These are phyloP conservation scores for Diaporthe sp. DNA, from an alignment of 2,329 filamentous ascomycete genomes.

Conservation along the genomic window DNA sequence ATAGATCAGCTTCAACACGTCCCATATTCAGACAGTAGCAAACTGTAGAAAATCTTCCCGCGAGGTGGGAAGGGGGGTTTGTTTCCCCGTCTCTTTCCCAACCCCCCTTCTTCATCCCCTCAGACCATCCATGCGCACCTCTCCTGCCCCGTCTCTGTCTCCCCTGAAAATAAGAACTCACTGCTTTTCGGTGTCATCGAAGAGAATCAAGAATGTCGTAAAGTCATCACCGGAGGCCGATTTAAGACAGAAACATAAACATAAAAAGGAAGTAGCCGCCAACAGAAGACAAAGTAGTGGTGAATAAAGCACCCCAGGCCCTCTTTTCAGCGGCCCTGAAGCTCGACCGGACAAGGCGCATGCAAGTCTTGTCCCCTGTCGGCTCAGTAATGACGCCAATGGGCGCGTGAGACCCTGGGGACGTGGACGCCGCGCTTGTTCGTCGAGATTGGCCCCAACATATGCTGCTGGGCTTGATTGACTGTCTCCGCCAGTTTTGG, in stretches of 20 bases:
- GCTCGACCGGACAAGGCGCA: background rate
- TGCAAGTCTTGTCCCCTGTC: background rate
- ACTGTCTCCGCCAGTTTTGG: background rate
- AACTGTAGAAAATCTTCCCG: slow-evolving; percentile 6
- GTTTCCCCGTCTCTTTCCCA: background rate
- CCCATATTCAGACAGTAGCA: slow-evolving; percentile 32
- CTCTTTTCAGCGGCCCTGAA: background rate
- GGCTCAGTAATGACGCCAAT: background rate
- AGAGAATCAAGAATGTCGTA: slow-evolving; percentile 48
- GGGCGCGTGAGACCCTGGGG: background rate
- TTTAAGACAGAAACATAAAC: slow-evolving; percentile 42
- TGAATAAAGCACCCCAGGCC: slow-evolving; percentile 42
- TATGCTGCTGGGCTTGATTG: background rate
- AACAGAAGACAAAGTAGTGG: slow-evolving; percentile 33
- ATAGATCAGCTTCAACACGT: slow-evolving; percentile 17
- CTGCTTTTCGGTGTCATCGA: slow-evolving; percentile 36
- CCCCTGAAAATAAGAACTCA: slow-evolving; percentile 18
- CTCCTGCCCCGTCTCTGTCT: background rate
- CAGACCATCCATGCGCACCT: background rate
- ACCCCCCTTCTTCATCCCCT: no score
- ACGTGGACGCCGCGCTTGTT: background rate
- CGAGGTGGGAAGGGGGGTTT: background rate
- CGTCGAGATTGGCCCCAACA: background rate
- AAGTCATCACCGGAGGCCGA: slow-evolving; percentile 51
- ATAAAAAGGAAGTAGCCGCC: slow-evolving; percentile 46